A percentile compares a stretch with the other conserved stretches of the same genome.
Evolutionary conservation across 1,139 yeast genomes (phyloP).

Genomic region (Zygoascus sp.): DNA sequence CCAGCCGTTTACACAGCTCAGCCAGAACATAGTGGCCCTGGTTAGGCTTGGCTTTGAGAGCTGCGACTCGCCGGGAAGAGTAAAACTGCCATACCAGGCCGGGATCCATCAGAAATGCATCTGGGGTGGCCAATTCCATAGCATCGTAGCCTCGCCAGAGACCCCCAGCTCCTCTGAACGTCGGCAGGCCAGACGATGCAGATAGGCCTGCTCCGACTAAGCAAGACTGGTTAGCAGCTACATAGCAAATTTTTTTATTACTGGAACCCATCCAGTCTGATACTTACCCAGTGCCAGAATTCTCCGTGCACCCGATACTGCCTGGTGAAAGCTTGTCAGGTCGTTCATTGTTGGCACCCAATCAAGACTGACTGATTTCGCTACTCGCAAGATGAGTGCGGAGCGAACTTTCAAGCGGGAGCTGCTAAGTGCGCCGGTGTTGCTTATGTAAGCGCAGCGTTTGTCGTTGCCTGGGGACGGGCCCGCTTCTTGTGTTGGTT

Average conservation of each 20-base stretch:
- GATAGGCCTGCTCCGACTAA: conserved; percentile 79
- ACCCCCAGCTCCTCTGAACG: conserved; percentile 69
- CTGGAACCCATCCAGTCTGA: not conserved
- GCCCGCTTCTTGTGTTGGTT: too few relatives aligned
- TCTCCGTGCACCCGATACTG: conserved; percentile 47
- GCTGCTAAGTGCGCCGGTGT: too few relatives aligned
- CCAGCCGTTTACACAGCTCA: conserved; percentile 42
- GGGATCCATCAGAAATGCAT: conserved; percentile 78
- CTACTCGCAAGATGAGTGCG: not conserved
- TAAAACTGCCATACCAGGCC: conserved; percentile 89
- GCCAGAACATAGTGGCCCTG: conserved; percentile 69
- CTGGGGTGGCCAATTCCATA: conserved; percentile 85
- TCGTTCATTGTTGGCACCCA: not conserved
- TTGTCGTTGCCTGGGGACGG: too few relatives aligned
- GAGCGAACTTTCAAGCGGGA: too few relatives aligned
- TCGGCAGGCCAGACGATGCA: conserved; percentile 70
- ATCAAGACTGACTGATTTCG: not conserved
- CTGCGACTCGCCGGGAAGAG: conserved; percentile 60
- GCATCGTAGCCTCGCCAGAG: conserved; percentile 75
- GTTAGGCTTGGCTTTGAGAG: conserved; percentile 67
- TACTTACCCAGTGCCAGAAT: conserved; percentile 54
- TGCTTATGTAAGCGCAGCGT: too few relatives aligned
- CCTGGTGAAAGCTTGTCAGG: conserved; percentile 52
- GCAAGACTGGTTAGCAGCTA: too few relatives aligned
- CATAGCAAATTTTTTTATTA: too few relatives aligned